phyloP scores from a whole-genome alignment of 352 stramenopile species.

The Phytophthora tentaculata region DNA sequence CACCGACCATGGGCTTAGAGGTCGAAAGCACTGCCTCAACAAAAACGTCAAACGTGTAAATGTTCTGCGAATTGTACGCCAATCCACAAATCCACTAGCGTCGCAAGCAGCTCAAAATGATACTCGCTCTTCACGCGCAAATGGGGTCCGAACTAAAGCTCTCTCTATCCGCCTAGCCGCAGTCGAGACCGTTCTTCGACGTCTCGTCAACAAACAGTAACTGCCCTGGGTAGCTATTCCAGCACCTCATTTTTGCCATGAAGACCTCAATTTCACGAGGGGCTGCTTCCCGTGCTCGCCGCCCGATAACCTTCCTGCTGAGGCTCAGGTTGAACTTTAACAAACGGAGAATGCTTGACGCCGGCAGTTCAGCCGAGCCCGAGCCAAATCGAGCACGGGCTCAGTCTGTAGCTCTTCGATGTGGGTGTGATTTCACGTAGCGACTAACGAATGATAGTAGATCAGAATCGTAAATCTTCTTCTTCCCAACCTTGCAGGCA shows the following conservation, averaged over 20 bases:
- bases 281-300: constrained; percentile 5
- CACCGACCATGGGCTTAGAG: neutral
- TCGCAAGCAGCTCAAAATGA: neutral
- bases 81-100: neutral
- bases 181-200: constrained; percentile 16
- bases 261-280: constrained; percentile 15
- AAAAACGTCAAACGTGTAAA: neutral
- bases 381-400: neutral
- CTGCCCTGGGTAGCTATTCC: constrained; percentile 21
- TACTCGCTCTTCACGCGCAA: neutral
- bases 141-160: neutral
- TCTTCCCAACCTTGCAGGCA: neutral
- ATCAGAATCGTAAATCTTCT: neutral
- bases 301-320: constrained; percentile 22
- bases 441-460: neutral
- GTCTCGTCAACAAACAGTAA: constrained; percentile 33
- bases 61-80: neutral
- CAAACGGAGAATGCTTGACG: constrained; percentile 3
- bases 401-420: constrained; percentile 26
- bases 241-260: constrained; percentile 11
- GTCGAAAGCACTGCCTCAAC: neutral
- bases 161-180: neutral
- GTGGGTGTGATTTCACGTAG: constrained; percentile 22
- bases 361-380: neutral
- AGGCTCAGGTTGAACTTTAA: constrained; percentile 20